Base-by-base conservation (phyloP, 2,329 filamentous ascomycete genomes). In the Penicillium sp. region DNA sequence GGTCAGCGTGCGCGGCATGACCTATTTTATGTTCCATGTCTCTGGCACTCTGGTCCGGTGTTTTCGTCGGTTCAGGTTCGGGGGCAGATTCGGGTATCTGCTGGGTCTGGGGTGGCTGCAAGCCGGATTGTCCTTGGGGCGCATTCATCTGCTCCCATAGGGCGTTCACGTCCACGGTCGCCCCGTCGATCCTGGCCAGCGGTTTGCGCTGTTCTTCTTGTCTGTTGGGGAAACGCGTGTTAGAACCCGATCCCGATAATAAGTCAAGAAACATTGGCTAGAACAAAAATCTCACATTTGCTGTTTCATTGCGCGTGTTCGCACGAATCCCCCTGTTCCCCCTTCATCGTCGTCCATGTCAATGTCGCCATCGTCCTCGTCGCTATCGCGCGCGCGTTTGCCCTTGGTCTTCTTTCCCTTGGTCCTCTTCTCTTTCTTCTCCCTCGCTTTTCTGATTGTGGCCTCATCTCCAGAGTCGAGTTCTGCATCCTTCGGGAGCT, bases 401-500 rank as follows among this genome's bases (percentile, higher is more conserved):
- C 65, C 71, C 36, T 67, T 70, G 46, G 57, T 52, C 50, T 68
- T 72, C 49, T 68, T 71, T 41, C 68, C 67, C 52, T 72, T 75
- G 64, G 73, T 75, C 40, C 70, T 70, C 61, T 76, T 80, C 55
- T 68, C 56, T 55, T 68, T 71, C 62, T 68, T 77, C 50, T 72
- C 69, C 55, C 75, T 76, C 16, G 75, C 77, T 59, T 79, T 81
- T 53, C 72, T 72, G 41, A 84, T 83, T n/a, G 80, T 84, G 8
- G 73, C 78, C 63, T 84, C 82, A 62, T 85, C 82, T 4, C 82
- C 82, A 9, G 82, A 84, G 57, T 83, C 80, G 4, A 84, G 68
- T 38, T 77, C 79, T 6, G 71, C 70, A 10, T 72, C 72, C n/a
- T 69, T 65, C 4, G 60, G 61, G 5, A 54, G 58, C 25, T 59